phyloP scores from a whole-genome alignment of 352 stramenopile genomes.

The Globisporangium rhizosaccharum region DNA sequence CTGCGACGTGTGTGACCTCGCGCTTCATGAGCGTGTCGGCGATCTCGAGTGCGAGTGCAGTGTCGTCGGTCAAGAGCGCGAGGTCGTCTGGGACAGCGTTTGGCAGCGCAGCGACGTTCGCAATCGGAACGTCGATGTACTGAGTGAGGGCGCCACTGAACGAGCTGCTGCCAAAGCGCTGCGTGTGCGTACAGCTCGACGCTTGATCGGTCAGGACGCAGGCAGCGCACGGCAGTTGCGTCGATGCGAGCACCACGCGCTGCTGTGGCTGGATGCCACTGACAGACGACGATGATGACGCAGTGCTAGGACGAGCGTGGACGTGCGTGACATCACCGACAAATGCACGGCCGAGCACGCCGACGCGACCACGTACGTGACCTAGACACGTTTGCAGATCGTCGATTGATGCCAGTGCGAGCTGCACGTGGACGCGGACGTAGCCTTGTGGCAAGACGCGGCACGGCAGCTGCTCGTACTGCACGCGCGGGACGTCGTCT shows the following conservation, averaged over 20 bases:
- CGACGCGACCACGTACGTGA: slow-evolving; percentile 26
- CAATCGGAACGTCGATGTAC: slow-evolving; percentile 33
- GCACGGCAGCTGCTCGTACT: slow-evolving; percentile 22
- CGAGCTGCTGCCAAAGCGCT: slow-evolving; percentile 27
- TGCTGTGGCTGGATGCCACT: slow-evolving; percentile 1
- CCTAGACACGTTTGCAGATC: slow-evolving; percentile 31
- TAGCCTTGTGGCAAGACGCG: slow-evolving; percentile 16
- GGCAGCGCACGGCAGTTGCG: slow-evolving; percentile 11
- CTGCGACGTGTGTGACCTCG: slow-evolving; percentile 21
- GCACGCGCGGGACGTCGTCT: slow-evolving; percentile 3
- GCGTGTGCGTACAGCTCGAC: neutral
- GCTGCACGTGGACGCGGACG: slow-evolving; percentile 30
- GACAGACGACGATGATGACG: neutral
- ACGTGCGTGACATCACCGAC: slow-evolving; percentile 31
- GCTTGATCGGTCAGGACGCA: neutral
- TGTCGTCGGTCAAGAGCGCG: slow-evolving; percentile 34
- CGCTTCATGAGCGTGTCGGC: slow-evolving; percentile 20
- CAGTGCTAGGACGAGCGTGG: neutral
- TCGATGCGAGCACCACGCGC: slow-evolving; percentile 18
- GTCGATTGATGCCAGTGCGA: slow-evolving; percentile 25
- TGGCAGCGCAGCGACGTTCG: slow-evolving; percentile 28
- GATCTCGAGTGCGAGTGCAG: slow-evolving; percentile 32
- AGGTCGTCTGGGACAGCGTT: slow-evolving; percentile 30
- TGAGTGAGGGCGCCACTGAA: slow-evolving; percentile 29
- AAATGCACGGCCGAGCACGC: slow-evolving; percentile 35